Percentiles rank a stretch among this genome's conserved stretches.
phyloP scores from a whole-genome alignment of 2,329 filamentous ascomycete genomes.

The Fusarium sp. region DNA sequence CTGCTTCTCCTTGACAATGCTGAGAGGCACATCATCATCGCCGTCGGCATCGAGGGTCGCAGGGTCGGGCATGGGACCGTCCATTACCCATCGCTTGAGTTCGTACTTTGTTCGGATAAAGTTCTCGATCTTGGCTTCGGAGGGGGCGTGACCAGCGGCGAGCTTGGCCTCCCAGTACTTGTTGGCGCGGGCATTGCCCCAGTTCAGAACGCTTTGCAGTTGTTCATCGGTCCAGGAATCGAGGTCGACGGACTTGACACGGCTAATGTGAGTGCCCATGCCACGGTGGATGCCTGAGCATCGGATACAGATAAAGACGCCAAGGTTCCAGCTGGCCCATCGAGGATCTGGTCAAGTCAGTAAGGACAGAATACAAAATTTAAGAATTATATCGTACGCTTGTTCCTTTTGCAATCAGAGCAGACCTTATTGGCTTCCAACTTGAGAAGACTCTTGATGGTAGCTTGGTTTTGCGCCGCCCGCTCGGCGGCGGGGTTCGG shows the following conservation, averaged over 20 bases:
- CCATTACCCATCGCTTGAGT: conserved; percentile 99
- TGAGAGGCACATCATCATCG: conserved; percentile 81
- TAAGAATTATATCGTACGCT: conserved; percentile 70
- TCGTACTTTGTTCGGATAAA: conserved; percentile 99
- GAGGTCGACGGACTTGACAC: conserved; percentile 97
- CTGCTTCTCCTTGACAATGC: conserved; percentile 74
- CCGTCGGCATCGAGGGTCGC: conserved; percentile 83
- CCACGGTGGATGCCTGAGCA: conserved; percentile 98
- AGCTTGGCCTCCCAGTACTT: conserved; percentile 99
- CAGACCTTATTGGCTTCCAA: conserved; percentile 96
- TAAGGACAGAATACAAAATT: background rate
- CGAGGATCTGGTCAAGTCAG: conserved; percentile 75
- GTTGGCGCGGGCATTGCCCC: conserved; percentile 96
- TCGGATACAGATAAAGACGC: conserved; percentile 96
- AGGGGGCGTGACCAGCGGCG: conserved; percentile 88
- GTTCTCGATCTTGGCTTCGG: conserved; percentile 98
- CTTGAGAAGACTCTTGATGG: conserved; percentile 94
- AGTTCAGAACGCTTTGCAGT: conserved; percentile 89
- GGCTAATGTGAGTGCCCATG: conserved; percentile 98
- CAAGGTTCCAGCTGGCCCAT: conserved; percentile 99
- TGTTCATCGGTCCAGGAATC: conserved; percentile 99
- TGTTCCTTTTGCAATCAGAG: conserved; percentile 98
- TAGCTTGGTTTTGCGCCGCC: conserved; percentile 91
- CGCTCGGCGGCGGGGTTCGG: conserved; percentile 84
- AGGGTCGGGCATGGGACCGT: conserved; percentile 94